Percentiles rank a stretch among this genome's conserved stretches.
Conservation (phyloP, 2,329 filamentous ascomycete species). For the Beauveria medogensis region DNA sequence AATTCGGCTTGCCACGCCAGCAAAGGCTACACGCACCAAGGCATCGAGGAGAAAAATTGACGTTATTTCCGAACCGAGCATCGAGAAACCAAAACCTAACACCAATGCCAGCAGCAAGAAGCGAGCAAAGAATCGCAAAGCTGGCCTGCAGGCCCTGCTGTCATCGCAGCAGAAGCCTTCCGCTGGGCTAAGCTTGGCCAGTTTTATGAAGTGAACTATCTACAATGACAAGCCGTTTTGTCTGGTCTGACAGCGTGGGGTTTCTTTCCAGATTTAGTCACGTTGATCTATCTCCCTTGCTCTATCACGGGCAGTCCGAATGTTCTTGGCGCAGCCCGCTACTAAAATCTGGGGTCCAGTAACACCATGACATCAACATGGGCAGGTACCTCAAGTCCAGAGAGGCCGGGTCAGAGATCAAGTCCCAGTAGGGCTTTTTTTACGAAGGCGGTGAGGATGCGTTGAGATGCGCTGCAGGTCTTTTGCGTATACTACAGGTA, state of each 20-base stretch:
- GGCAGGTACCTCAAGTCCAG: too few relatives aligned
- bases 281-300: not conserved
- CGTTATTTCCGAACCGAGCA: not conserved
- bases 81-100: constrained; percentile 25
- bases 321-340: constrained; percentile 6
- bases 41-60: constrained; percentile 15
- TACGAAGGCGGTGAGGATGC: too few relatives aligned
- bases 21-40: constrained; percentile 19
- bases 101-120: constrained; percentile 56
- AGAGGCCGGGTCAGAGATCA: too few relatives aligned
- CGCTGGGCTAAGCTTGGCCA: constrained; percentile 42
- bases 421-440: too few relatives aligned
- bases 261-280: not conserved
- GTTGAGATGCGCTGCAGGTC: too few relatives aligned
- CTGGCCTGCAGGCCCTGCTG: constrained; percentile 58
- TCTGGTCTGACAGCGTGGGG: not conserved
- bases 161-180: constrained; percentile 38
- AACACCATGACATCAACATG: constrained; percentile 9
- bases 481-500: too few relatives aligned
- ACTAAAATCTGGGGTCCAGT: constrained; percentile 5
- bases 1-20: constrained; percentile 32
- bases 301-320: not conserved
- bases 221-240: not conserved
- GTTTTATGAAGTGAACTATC: constrained; percentile 38
- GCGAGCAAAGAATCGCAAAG: constrained; percentile 56